A percentile compares a stretch with the other conserved stretches of the same genome.
phyloP scores from a whole-genome alignment of 192 early-diverging fungal genomes.

The Gorgonomyces haynaldii region DNA sequence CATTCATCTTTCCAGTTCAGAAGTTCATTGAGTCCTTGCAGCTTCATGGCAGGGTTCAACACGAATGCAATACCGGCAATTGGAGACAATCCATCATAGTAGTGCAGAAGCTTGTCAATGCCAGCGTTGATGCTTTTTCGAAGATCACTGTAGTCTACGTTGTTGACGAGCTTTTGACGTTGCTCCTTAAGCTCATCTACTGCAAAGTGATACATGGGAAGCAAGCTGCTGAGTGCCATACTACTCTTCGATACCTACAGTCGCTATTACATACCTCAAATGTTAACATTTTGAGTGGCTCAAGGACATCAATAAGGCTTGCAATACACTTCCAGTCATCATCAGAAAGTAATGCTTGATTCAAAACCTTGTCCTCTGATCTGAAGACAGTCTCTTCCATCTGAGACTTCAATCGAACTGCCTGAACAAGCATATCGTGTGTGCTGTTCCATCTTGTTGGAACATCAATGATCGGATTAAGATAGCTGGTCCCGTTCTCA shows the following conservation, averaged over 20 bases:
- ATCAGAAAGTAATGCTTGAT: neutral
- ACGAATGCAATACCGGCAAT: slow-evolving; percentile 4
- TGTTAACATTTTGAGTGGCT: neutral
- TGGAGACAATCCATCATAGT: slow-evolving; percentile 1
- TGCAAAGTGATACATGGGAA: no score
- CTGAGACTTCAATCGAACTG: neutral
- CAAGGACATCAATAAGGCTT: neutral
- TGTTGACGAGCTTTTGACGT: no score
- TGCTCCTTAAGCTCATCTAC: no score
- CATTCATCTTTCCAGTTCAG: no score
- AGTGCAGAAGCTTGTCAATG: neutral
- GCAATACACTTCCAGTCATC: neutral
- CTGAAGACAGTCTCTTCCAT: neutral
- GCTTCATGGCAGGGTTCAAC: neutral
- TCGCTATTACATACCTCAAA: neutral
- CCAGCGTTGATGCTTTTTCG: neutral
- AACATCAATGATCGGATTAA: slow-evolving; percentile 1
- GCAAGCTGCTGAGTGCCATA: neutral
- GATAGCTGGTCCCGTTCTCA: neutral
- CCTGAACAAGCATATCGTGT: neutral
- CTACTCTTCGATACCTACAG: neutral
- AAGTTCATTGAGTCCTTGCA: no score
- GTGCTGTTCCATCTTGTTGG: neutral
- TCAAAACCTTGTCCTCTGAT: neutral
- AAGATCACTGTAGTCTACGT: no score